Base-by-base conservation (phyloP, 352 stramenopile species). In the Phytophthora macrochlamydospora region DNA sequence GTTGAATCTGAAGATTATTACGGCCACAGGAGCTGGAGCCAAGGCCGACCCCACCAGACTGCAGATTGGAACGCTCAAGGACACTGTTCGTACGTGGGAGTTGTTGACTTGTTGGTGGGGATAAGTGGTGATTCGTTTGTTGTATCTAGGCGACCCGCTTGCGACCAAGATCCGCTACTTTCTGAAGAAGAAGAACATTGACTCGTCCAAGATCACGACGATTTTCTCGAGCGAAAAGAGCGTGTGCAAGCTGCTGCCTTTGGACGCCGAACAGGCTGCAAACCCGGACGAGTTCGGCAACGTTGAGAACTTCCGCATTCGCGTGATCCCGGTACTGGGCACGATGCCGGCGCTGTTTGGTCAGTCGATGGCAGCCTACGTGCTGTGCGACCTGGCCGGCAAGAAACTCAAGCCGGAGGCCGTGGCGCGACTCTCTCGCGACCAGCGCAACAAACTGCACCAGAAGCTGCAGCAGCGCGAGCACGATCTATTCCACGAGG, bases 31-130 rank as follows among this genome's bases (percentile, higher is more conserved):
- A 38, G 97, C 97, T 11, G 97, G 95, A 50, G 97, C 93, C 31
- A 99, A 99, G 66, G 87, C 89, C 7, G 98, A 99, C 74, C 92
- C 98, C 18, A 99, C 98, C 35, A 83, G 91, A 12, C 78, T 99
- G 31, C 97, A 99, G 72, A 98, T 99, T 69, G 96, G 90, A 8
- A 91, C 97, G 55, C 90, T 99, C 45, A 90, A 89, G 50, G 97
- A 99, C 57, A 92, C 93, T 56, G 78, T 95, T 30, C 85, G 87
- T 86, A 84, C 54, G 81, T 89, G 29, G n/a, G 11, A 4, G 4
- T 52, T 55, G 12, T 43, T 59, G 11, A 30, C 40, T 35, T 59
- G 2, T 9, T 28, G 29, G 14, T 66, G 63, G 51, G 53, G 6
- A 40, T 11, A 11, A 12, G 2, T 56, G 44, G 64, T 64, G 14